These are phyloP conservation scores for Aegle marmelos DNA, from an alignment of 345 rosid genomes.

Conservation along the genomic window DNA sequence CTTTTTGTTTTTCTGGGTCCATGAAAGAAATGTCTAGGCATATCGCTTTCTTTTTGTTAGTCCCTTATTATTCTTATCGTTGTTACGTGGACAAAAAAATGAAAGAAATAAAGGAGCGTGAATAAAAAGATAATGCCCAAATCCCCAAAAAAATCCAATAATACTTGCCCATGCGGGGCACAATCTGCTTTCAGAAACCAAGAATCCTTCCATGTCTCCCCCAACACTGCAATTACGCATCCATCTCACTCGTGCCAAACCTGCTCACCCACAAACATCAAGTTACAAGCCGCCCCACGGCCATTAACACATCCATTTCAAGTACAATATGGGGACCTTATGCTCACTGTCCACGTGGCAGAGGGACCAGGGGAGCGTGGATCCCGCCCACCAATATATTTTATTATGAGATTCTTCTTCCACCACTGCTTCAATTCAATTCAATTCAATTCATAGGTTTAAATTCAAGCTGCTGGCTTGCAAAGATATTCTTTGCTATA, in stretches of 20 bases:
- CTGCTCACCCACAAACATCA: slow-evolving; percentile 9
- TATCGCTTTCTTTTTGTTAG: too few relatives aligned
- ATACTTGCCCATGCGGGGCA: slow-evolving; percentile 42
- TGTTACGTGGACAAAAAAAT: not conserved
- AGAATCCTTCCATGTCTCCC: slow-evolving; percentile 71
- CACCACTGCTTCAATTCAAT: too few relatives aligned
- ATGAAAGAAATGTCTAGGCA: too few relatives aligned
- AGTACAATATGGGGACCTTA: not conserved
- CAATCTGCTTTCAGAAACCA: slow-evolving; percentile 65
- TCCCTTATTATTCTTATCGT: not conserved
- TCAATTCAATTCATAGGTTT: too few relatives aligned
- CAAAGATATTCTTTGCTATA: not conserved
- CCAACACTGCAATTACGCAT: slow-evolving; percentile 43
- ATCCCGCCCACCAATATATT: too few relatives aligned
- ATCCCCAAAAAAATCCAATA: not conserved
- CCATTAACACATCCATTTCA: not conserved
- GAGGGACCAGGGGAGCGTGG: too few relatives aligned
- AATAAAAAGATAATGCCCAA: not conserved
- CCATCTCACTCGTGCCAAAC: slow-evolving; percentile 38
- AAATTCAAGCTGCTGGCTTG: too few relatives aligned
- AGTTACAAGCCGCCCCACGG: slow-evolving; percentile 33
- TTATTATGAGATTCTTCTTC: too few relatives aligned
- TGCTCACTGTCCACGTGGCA: too few relatives aligned
- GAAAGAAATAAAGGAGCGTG: not conserved
- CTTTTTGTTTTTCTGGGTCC: too few relatives aligned